Evolutionary conservation across 805 yeast genomes (phyloP).

Genomic region (Wickerhamiella musiphila): DNA sequence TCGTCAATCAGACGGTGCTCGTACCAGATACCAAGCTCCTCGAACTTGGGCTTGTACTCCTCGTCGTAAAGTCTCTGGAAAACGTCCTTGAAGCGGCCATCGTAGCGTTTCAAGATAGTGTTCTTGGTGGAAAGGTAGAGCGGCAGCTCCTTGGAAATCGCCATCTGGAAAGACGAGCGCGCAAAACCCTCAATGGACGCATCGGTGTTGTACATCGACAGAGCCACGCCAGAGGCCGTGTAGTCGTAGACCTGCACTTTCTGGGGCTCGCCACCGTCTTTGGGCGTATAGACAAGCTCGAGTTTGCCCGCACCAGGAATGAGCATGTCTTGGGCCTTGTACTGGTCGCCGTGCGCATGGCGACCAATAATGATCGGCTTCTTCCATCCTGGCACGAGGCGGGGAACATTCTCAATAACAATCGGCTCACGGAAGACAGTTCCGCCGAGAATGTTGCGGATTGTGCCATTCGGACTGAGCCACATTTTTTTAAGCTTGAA

Average conservation of each 20-base stretch:
- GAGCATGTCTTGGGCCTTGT: constrained; percentile 77
- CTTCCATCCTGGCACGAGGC: constrained; percentile 83
- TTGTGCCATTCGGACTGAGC: constrained; percentile 94
- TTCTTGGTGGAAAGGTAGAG: constrained; percentile 83
- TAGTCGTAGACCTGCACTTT: constrained; percentile 50
- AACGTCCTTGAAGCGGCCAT: constrained; percentile 88
- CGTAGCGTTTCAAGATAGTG: constrained; percentile 85
- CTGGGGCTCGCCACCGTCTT: constrained; percentile 36
- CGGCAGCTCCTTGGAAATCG: constrained; percentile 59
- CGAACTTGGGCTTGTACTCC: constrained; percentile 55
- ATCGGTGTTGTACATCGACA: constrained; percentile 93
- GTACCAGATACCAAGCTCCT: constrained; percentile 74
- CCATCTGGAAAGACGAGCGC: constrained; percentile 78
- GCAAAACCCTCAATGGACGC: constrained; percentile 85
- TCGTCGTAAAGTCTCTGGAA: constrained; percentile 65
- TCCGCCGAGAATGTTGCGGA: constrained; percentile 88
- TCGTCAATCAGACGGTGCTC: constrained; percentile 95
- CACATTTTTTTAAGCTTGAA: constrained; percentile 88
- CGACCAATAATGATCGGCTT: constrained; percentile 93
- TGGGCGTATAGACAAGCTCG: constrained; percentile 60
- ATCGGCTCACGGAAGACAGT: constrained; percentile 96
- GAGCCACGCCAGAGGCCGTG: constrained; percentile 60
- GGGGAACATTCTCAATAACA: constrained; percentile 73
- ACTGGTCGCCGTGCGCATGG: constrained; percentile 95
- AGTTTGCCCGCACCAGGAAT: constrained; percentile 67